Conservation (phyloP, 352 stramenopile species). For the Pythium guiyangense region DNA sequence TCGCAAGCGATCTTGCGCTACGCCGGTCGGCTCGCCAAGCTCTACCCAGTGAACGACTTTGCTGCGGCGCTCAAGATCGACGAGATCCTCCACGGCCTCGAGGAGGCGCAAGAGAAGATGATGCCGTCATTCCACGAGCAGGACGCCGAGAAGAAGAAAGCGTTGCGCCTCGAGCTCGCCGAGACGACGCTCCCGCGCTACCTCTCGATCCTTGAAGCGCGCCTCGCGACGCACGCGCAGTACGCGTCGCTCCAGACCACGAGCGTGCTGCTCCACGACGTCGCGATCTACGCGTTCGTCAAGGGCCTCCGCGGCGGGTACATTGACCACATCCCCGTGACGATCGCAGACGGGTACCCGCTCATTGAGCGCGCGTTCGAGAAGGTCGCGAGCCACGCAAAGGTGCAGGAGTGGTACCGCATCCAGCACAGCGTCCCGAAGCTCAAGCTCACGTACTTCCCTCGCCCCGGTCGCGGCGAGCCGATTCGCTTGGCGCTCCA, state of each 20-base stretch:
- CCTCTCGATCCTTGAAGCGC: conserved; percentile 7
- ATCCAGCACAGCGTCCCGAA: conserved; percentile 9
- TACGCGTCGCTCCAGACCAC: conserved; percentile 21
- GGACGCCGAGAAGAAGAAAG: conserved; percentile 30
- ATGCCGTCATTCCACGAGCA: conserved; percentile 21
- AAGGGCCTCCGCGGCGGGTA: conserved; percentile 20
- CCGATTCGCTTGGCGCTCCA: conserved; percentile 40
- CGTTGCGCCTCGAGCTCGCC: conserved; percentile 10
- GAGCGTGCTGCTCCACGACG: conserved; percentile 43
- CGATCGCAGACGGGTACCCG: conserved; percentile 24
- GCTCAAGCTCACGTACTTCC: conserved; percentile 57
- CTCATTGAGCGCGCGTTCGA: conserved; percentile 21
- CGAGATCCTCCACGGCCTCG: conserved; percentile 40
- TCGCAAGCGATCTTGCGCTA: conserved; percentile 55
- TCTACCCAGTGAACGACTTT: conserved; percentile 37
- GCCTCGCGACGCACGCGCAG: conserved; percentile 6
- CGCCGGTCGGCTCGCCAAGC: conserved; percentile 38
- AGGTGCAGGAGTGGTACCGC: conserved; percentile 28
- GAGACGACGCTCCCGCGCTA: conserved; percentile 10
- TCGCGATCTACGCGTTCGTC: conserved; percentile 24
- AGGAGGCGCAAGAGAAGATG: conserved; percentile 30
- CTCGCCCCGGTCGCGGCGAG: conserved; percentile 40
- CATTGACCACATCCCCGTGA: conserved; percentile 33
- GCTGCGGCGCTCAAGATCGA: conserved; percentile 39
- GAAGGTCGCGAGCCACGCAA: conserved; percentile 23